These are phyloP conservation scores for Yarrowia hollandica DNA, from an alignment of 805 yeast genomes.

Conservation along the genomic window DNA sequence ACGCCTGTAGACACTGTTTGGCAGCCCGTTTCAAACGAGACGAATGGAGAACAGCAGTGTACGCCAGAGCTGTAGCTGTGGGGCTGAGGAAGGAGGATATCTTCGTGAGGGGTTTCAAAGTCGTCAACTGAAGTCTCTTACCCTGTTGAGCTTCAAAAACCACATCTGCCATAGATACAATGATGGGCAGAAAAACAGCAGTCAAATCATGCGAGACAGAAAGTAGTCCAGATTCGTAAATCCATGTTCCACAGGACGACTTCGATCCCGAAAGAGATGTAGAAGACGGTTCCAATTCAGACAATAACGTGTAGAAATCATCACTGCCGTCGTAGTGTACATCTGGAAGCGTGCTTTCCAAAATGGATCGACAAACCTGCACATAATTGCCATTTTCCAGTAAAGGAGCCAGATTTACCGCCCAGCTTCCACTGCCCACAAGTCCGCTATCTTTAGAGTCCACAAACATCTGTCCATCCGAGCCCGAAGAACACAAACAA, in stretches of 20 bases:
- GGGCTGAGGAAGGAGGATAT: not conserved
- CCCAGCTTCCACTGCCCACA: not conserved
- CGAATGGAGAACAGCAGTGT: not conserved
- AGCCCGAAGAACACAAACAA: constrained; percentile 1
- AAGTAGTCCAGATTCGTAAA: not conserved
- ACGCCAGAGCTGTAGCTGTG: not conserved
- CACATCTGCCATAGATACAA: not conserved
- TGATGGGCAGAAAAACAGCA: not conserved
- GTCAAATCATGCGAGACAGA: not conserved
- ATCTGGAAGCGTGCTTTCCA: not conserved
- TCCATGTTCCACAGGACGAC: constrained; percentile 15
- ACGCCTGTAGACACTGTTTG: constrained; percentile 18
- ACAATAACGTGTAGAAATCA: not conserved
- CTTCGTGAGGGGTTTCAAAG: not conserved
- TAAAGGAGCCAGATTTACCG: not conserved
- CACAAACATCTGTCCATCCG: not conserved
- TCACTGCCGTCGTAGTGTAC: not conserved
- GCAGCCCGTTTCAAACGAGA: constrained; percentile 2
- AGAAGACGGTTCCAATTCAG: not conserved
- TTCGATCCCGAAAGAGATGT: not conserved
- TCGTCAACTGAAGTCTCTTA: not conserved
- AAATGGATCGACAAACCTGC: not conserved
- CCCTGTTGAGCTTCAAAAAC: constrained; percentile 5
- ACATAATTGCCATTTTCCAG: not conserved
- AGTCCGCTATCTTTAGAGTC: not conserved